Evolutionary conservation across 139 green algal species (phyloP).

Genomic region (Chlamydomonas sp.): DNA sequence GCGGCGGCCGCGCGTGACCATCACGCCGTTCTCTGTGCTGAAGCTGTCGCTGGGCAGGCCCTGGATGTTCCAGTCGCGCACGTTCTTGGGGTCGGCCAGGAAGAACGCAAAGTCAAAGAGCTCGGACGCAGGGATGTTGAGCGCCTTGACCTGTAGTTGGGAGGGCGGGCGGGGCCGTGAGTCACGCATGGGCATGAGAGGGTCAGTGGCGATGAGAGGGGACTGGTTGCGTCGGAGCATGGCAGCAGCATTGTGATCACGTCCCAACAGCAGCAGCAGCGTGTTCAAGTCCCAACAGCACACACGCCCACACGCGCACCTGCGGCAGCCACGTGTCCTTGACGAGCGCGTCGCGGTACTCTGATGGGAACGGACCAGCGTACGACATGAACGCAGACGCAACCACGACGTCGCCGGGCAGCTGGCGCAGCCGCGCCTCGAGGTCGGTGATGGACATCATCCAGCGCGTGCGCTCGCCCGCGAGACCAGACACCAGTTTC

Average conservation of each 20-base stretch:
- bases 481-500: constrained; percentile 59
- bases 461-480: constrained; percentile 62
- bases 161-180: too few species aligned
- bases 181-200: too few species aligned
- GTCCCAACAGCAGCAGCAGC: too few species aligned
- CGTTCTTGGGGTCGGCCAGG: constrained; percentile 63
- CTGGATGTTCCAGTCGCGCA: constrained; percentile 80
- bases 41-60: constrained; percentile 68
- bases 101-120: constrained; percentile 68
- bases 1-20: constrained; percentile 55
- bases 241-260: too few species aligned
- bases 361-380: constrained; percentile 69
- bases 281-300: not conserved
- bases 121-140: constrained; percentile 52
- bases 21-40: constrained; percentile 73
- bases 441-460: constrained; percentile 53
- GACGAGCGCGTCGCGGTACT: constrained; percentile 66
- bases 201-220: too few species aligned
- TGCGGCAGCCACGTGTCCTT: constrained; percentile 63
- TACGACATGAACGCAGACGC: constrained; percentile 70
- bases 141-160: constrained; percentile 44
- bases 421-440: constrained; percentile 37
- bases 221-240: too few species aligned
- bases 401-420: constrained; percentile 64
- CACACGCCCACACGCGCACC: constrained; percentile 10